phyloP scores from a whole-genome alignment of 495 filamentous ascomycete genomes.

The Podospora sp. region DNA sequence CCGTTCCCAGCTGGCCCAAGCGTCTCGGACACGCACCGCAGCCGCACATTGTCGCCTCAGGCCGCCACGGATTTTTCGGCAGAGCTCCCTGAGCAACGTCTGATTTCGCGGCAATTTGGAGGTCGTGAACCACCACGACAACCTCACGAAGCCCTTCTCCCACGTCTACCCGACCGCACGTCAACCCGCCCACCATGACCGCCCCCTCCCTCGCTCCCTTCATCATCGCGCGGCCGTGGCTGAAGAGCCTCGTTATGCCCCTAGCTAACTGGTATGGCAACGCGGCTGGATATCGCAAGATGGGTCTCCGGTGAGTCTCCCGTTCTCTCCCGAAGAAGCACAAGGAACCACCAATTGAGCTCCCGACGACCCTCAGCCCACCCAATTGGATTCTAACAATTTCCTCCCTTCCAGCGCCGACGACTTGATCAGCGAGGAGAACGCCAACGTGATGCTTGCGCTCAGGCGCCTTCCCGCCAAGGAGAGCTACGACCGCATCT shows the following conservation, averaged over 20 bases:
- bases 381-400: conserved; percentile 19
- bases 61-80: conserved; percentile 23
- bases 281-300: conserved; percentile 86
- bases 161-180: conserved; percentile 12
- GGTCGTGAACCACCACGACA: conserved; percentile 14
- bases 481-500: conserved; percentile 94
- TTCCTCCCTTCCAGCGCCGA: conserved; percentile 64
- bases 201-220: conserved; percentile 69
- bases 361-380: conserved; percentile 11
- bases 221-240: conserved; percentile 81
- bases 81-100: conserved; percentile 18
- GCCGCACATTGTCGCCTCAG: conserved; percentile 9
- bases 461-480: conserved; percentile 87
- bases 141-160: conserved; percentile 17
- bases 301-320: conserved; percentile 80
- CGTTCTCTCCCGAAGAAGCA: conserved; percentile 9
- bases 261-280: conserved; percentile 82
- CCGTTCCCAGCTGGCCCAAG: conserved; percentile 6
- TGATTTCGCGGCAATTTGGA: conserved; percentile 27
- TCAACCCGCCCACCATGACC: conserved; percentile 61
- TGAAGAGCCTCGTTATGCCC: conserved; percentile 73
- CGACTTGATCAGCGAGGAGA: conserved; percentile 91
- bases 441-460: conserved; percentile 78
- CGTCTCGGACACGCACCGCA: not conserved
- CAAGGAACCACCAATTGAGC: conserved; percentile 17